Base-by-base conservation (phyloP, 2,329 filamentous ascomycete species). In the Calonectria pseudoturangicola region DNA sequence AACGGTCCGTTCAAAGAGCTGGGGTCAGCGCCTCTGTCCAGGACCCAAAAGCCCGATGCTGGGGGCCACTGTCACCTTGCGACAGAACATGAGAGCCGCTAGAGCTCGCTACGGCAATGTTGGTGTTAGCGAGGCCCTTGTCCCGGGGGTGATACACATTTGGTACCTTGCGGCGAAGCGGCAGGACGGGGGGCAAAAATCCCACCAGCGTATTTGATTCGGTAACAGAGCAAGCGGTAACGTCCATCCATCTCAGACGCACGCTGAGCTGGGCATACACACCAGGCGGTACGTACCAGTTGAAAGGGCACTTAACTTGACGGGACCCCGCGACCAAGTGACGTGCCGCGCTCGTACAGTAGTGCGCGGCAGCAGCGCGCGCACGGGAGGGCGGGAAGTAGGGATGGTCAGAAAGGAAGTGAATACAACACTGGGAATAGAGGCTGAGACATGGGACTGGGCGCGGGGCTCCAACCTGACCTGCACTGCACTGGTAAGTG, bases 321-420 rank as follows among this genome's bases (percentile, higher is more conserved):
- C 73, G 67, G 66, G 67, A 76, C 73, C 75, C 74, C 72, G 60
- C 72, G 71, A 45, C 74, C 75, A 71, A 76, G 74, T 75, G 75
- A 74, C 74, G 75, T 77, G 76, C 75, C 75, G 66, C 75, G 75
- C 72, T 74, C 70, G 50, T 72, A 76, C 76, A 76, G 75, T 77
- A 76, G 76, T 71, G 71, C 74, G 73, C 73, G 60, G 68, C 75
- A 71, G 75, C 73, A 76, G 58, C 62, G 73, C 72, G 65, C 45
- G 54, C 69, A 62, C 63, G 51, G 54, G 65, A 67, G 41, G 65
- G 43, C 65, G 58, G 65, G 54, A 70, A 36, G 68, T 60, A 62
- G 62, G 47, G 41, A 62, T 68, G 28, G 21, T 54, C 43, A 65
- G 27, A 56, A 51, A 66, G 41, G 48, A 63, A 27, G 64, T 56